phyloP scores from a whole-genome alignment of 352 stramenopile genomes.

The Phytophthora multivora region DNA sequence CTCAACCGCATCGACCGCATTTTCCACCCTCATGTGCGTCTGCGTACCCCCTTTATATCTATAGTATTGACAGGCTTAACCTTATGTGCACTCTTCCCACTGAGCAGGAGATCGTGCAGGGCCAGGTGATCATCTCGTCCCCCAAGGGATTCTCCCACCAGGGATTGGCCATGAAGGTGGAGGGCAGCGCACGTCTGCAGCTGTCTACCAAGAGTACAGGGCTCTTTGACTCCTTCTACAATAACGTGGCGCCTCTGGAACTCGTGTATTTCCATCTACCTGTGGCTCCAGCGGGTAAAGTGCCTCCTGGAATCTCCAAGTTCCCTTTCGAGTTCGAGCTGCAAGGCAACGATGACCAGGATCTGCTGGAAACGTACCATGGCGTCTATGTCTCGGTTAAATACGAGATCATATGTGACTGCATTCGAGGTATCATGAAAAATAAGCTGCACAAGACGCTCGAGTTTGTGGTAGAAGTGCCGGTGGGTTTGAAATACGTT shows the following conservation, averaged over 20 bases:
- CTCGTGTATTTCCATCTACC: conserved; percentile 88
- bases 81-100: neutral
- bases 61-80: neutral
- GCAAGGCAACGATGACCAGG: conserved; percentile 58
- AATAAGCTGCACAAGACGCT: conserved; percentile 82
- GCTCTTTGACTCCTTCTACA: conserved; percentile 88
- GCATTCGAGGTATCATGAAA: conserved; percentile 88
- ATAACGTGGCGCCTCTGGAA: conserved; percentile 70
- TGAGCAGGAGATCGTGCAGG: conserved; percentile 78
- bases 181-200: conserved; percentile 81
- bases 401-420: conserved; percentile 89
- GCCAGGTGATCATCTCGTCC: conserved; percentile 85
- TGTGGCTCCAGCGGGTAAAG: conserved; percentile 66
- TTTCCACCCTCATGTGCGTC: conserved; percentile 78
- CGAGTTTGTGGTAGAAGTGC: conserved; percentile 93
- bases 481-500: conserved; percentile 31
- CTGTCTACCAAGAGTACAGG: conserved; percentile 80
- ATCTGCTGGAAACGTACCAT: conserved; percentile 92
- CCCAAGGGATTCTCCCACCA: conserved; percentile 86
- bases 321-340: conserved; percentile 92
- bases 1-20: conserved; percentile 87
- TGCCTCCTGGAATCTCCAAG: conserved; percentile 82
- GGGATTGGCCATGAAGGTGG: conserved; percentile 83
- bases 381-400: conserved; percentile 92
- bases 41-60: neutral